A percentile compares a stretch with the other conserved stretches of the same genome.
Evolutionary conservation across 495 filamentous ascomycete species (phyloP).

Genomic region (Penicillium cinerascens): DNA sequence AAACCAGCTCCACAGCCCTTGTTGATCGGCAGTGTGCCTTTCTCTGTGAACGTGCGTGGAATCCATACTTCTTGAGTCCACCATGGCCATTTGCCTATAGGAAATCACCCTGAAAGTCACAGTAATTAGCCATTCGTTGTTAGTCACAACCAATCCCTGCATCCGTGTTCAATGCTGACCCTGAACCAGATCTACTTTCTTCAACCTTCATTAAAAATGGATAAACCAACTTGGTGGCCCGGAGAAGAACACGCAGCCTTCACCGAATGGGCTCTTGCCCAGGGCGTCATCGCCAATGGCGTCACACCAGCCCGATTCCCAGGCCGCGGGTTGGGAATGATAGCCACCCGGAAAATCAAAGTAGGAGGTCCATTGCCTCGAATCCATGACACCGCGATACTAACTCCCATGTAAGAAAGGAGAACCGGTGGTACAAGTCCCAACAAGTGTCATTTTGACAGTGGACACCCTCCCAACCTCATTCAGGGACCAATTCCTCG

Average conservation of each 20-base stretch:
- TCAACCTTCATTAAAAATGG: constrained; percentile 16
- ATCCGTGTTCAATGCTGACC: not conserved
- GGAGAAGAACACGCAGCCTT: constrained; percentile 51
- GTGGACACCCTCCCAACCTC: constrained; percentile 53
- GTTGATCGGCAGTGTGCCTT: constrained; percentile 2
- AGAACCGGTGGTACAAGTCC: constrained; percentile 44
- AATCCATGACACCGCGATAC: not conserved
- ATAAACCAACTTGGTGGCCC: constrained; percentile 33
- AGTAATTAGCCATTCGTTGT: not conserved
- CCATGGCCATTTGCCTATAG: not conserved
- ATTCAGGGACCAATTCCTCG: constrained; percentile 40
- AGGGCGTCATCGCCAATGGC: constrained; percentile 57
- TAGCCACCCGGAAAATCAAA: constrained; percentile 61
- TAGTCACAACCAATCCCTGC: not conserved
- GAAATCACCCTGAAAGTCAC: not conserved
- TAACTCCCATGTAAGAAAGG: constrained; percentile 11
- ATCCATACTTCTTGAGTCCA: not conserved
- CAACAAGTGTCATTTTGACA: constrained; percentile 59
- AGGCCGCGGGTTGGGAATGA: constrained; percentile 69
- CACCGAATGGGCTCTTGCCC: constrained; percentile 56
- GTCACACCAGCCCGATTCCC: constrained; percentile 58
- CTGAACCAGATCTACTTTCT: not conserved
- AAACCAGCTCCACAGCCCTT: constrained; percentile 5
- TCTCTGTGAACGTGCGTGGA: not conserved
- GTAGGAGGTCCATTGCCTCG: constrained; percentile 36